Percentiles rank a stretch among this genome's conserved stretches.
These are phyloP conservation scores for Aspergillus fumigatus DNA, from an alignment of 2,329 filamentous ascomycete species.

Conservation along the genomic window DNA sequence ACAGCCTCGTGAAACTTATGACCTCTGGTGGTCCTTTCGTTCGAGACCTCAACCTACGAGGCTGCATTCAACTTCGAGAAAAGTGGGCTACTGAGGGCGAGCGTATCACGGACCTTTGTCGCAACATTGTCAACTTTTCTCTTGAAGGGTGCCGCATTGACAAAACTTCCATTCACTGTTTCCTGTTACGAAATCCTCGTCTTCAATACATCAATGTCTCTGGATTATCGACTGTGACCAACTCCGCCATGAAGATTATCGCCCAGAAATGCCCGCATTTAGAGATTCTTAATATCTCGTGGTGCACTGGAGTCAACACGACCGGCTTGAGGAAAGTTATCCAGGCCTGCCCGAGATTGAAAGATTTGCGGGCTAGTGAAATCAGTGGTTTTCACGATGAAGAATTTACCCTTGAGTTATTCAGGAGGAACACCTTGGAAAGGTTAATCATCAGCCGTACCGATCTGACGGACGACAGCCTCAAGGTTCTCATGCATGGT, in stretches of 20 bases:
- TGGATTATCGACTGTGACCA: constrained; percentile 69
- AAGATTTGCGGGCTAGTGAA: constrained; percentile 77
- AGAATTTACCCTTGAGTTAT: constrained; percentile 68
- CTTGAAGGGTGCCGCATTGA: constrained; percentile 88
- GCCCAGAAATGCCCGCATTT: constrained; percentile 74
- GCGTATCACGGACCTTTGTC: constrained; percentile 71
- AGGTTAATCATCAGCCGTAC: constrained; percentile 74
- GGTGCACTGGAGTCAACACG: constrained; percentile 83
- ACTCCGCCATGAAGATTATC: constrained; percentile 81
- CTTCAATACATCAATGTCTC: constrained; percentile 84
- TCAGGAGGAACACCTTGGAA: constrained; percentile 75
- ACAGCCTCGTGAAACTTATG: constrained; percentile 80
- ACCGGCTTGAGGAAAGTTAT: constrained; percentile 69
- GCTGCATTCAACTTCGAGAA: constrained; percentile 83
- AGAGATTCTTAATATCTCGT: constrained; percentile 84
- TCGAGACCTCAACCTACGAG: constrained; percentile 81
- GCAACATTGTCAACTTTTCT: constrained; percentile 80
- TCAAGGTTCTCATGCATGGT: constrained; percentile 73
- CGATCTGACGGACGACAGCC: constrained; percentile 69
- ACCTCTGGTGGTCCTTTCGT: constrained; percentile 82
- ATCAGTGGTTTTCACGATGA: constrained; percentile 72
- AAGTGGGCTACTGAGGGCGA: constrained; percentile 68
- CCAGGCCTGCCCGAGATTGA: constrained; percentile 66
- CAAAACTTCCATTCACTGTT: constrained; percentile 70
- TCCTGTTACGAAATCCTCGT: constrained; percentile 69